A percentile compares a stretch with the other conserved stretches of the same genome.
Evolutionary conservation across 2,329 filamentous ascomycete genomes (phyloP).

Genomic region (Cladosporium phlei): DNA sequence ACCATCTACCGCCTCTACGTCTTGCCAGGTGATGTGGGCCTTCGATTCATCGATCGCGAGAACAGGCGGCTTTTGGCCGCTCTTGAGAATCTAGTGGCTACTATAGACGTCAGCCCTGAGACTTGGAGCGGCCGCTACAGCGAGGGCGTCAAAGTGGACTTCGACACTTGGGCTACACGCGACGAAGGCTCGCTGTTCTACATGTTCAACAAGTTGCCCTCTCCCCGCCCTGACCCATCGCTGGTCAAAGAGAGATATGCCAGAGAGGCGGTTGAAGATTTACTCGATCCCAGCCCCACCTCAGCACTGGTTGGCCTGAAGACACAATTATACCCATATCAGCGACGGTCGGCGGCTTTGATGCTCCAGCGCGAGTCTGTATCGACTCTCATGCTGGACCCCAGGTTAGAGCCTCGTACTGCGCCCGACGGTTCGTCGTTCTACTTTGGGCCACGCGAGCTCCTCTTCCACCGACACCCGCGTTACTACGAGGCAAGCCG

Average conservation of each 20-base stretch:
- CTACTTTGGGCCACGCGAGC: slow-evolving; percentile 65
- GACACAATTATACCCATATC: slow-evolving; percentile 70
- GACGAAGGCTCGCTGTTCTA: slow-evolving; percentile 57
- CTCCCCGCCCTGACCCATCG: slow-evolving; percentile 56
- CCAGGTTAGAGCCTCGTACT: slow-evolving; percentile 57
- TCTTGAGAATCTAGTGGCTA: slow-evolving; percentile 46
- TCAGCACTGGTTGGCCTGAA: slow-evolving; percentile 52
- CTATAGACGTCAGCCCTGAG: slow-evolving; percentile 52
- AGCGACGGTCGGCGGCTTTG: slow-evolving; percentile 69
- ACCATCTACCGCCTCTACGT: slow-evolving; percentile 25
- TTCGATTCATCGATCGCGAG: slow-evolving; percentile 49
- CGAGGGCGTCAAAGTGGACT: slow-evolving; percentile 21
- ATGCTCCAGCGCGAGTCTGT: slow-evolving; percentile 79
- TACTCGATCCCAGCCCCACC: slow-evolving; percentile 43
- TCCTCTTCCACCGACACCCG: slow-evolving; percentile 60
- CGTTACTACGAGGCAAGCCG: slow-evolving; percentile 66
- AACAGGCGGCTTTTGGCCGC: slow-evolving; percentile 42
- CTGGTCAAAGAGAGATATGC: slow-evolving; percentile 48
- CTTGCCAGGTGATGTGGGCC: slow-evolving; percentile 49
- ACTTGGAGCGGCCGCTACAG: slow-evolving; percentile 52
- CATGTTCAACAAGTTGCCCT: slow-evolving; percentile 69
- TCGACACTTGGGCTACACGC: slow-evolving; percentile 38
- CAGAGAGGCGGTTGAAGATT: slow-evolving; percentile 50
- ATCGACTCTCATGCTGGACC: slow-evolving; percentile 63
- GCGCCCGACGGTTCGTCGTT: slow-evolving; percentile 61